Base-by-base conservation (phyloP, 768 basidiomycete species). In the Symmetrospora coprosmae region DNA sequence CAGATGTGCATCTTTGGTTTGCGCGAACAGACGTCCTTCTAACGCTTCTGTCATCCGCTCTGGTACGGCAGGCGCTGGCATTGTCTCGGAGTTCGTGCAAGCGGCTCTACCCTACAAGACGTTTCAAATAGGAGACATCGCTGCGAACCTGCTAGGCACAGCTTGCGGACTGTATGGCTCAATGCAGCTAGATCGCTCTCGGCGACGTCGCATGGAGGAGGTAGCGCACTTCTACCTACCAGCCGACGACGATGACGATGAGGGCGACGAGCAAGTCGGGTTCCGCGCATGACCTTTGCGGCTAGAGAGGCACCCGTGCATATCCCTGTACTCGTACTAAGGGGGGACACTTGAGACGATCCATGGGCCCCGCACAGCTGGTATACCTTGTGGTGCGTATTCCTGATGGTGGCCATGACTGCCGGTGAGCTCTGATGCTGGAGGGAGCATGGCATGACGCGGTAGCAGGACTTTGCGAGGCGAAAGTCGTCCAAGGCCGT, bases 171-270 rank as follows among this genome's bases (percentile, higher is more conserved):
- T 66, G 23, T 28, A 38, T 13, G 41, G 47, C 41, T 39, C 55
- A 8, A 17, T 17, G 30, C 27, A 28, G 13, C 14, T 35, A 13
- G 46, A 52, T 23, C 23, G n/a, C n/a, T n/a, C 23, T 2, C 19
- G 47, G 1, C n/a, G 17, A 2, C 31, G 63, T 28, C 40, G 59
- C 11, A 43, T 40, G 0, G 8, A 35, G 11, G 66, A 67, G 21
- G 71, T 91, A 7, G 60, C 52, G 5, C 33, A 34, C 16, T 19
- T 35, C 11, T 53, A 53, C 51, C 21, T 39, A 25, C 51, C 37
- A 3, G 13, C 40, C 23, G 51, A 53, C 25, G 31, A 28, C 23
- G 49, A 50, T n/a, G 11, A 30, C 30, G 3, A 21, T 14, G 23
- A 27, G 7, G 30, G 23, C 23, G 47, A 49, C 31, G 47, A 25